Evolutionary conservation across 2,329 filamentous ascomycete genomes (phyloP), one percentile per base, ranked within the genome.

Genomic region (Bimuria novae-zelandiae): DNA sequence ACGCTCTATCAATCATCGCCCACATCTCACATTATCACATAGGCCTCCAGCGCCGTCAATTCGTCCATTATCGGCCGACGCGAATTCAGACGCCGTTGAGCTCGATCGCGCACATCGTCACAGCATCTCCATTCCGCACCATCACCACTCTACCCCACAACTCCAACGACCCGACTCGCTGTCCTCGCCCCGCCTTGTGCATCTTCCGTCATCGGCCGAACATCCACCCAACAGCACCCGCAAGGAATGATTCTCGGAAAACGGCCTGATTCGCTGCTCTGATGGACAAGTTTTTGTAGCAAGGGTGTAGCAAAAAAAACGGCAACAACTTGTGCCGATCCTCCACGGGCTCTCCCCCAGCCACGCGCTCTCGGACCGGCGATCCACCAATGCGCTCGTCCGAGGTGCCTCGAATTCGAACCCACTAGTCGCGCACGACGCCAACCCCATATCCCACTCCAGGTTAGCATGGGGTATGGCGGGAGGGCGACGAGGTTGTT

Each of bases 371-470:
- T 53, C 51, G 53, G 56, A 39, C 56, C 56, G 56, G 50, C 45
- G 33, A 22, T 21, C 6, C 22, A 40, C 56, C 49, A 54, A 58
- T 58, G 21, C 45, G 5, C 11, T 17, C 4, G 5, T 5, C 27
- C 29, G n/a, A 23, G 7, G n/a, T 7, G n/a, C 25, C 23, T 10
- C 17, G 21, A 39, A 12, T 14, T 17, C 41, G 25, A 33, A 37
- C 44, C 27, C 36, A 39, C 27, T 25, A 30, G 21, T 27, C 21
- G n/a, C 5, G 11, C 11, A 4, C 12, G 10, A 23, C 22, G 22
- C 33, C 32, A 29, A 23, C 48, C 50, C 56, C 51, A 55, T 45
- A 45, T 52, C 51, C 49, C 51, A 49, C 29, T 37, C 49, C 32
- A 42, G 36, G 17, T 10, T 22, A 6, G 45, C 16, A 46, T 37